Percentiles rank a stretch among this genome's conserved stretches.
These are phyloP conservation scores for Abelmoschus esculentus DNA, from an alignment of 345 rosid species.

Conservation along the genomic window DNA sequence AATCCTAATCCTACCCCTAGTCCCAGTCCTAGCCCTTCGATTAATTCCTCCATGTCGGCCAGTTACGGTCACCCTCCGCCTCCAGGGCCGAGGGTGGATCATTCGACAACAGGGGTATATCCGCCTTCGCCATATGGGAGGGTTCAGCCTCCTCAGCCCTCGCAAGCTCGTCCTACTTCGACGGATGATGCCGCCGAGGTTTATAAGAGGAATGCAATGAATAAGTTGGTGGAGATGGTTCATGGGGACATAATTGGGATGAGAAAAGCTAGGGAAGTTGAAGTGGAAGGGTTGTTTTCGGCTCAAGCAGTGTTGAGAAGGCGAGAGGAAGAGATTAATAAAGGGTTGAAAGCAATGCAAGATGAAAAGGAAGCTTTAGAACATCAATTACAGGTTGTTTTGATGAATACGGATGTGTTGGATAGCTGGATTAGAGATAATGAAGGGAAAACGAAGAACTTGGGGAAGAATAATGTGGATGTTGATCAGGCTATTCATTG, in stretches of 20 bases:
- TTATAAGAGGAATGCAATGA: slow-evolving; percentile 59
- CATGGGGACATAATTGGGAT: slow-evolving; percentile 48
- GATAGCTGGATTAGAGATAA: slow-evolving; percentile 70
- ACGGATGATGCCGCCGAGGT: slow-evolving; percentile 72
- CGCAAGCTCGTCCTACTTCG: slow-evolving; percentile 13
- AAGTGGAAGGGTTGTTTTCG: slow-evolving; percentile 63
- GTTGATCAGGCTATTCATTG: slow-evolving; percentile 59
- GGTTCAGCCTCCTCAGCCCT: slow-evolving; percentile 13
- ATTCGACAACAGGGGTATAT: slow-evolving; percentile 15
- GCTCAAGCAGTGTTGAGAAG: slow-evolving; percentile 59
- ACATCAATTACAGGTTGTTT: slow-evolving; percentile 69
- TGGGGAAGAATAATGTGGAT: slow-evolving; percentile 27
- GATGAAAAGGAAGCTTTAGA: slow-evolving; percentile 71
- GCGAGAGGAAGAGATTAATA: slow-evolving; percentile 52
- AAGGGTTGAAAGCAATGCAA: slow-evolving; percentile 61
- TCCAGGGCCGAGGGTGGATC: slow-evolving; percentile 10
- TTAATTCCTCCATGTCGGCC: slow-evolving; percentile 26
- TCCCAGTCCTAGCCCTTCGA: slow-evolving; percentile 14
- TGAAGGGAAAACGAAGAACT: slow-evolving; percentile 31
- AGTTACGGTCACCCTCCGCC: slow-evolving; percentile 29
- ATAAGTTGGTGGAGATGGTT: slow-evolving; percentile 57
- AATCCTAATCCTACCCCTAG: slow-evolving; percentile 20
- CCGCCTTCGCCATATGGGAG: slow-evolving; percentile 60
- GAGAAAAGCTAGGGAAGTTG: slow-evolving; percentile 66
- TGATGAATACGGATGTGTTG: slow-evolving; percentile 62